Evolutionary conservation across 2,329 filamentous ascomycete species (phyloP), one percentile per base, ranked within the genome.

Genomic region (Colletotrichum sp.): DNA sequence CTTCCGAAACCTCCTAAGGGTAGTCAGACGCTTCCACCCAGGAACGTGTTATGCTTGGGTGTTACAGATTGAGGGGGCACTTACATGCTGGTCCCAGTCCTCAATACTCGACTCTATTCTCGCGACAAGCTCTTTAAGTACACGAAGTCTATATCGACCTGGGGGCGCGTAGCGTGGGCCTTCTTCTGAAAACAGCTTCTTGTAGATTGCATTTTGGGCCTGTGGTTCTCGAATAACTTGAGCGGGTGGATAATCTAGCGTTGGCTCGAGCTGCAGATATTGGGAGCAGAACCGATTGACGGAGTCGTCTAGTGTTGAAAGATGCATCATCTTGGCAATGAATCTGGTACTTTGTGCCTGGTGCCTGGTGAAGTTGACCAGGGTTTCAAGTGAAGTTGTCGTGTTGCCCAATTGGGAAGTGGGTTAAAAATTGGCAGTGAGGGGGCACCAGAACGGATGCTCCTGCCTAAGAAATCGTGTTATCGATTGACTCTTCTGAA

Each of bases 1-100:
- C 89, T 84, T 98, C 95, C 76, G 94, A 95, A 62, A 98, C 92
- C 83, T 94, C 95, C 96, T 98, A 85, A 30, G 55, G 63, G 59
- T 69, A 65, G 32, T 69, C 30, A 68, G 58, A 69, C 24, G 7
- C 28, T 10, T 14, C 13, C 62, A 59, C 28, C n/a, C 30, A 16
- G 48, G 24, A 36, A 28, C n/a, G 26, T 38, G 16, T 21, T 74
- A 74, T 70, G 67, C 21, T 55, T 61, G 18, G 18, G 56, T 43
- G 67, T 56, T 61, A 56, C 58, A 66, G 21, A 21, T 66, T 28
- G 14, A 32, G 43, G 28, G 61, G 64, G 13, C 43, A 87, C 94
- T 87, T 93, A 98, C 96, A 93, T 98, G 92, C 88, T 95, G 89
- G 79, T 98, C 94, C 84, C 95, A 96, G 83, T 98, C 92, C 73